Percentiles rank a stretch among this genome's conserved stretches.
These are phyloP conservation scores for Acacia pycnantha DNA, from an alignment of 331 rosid species.

Conservation along the genomic window DNA sequence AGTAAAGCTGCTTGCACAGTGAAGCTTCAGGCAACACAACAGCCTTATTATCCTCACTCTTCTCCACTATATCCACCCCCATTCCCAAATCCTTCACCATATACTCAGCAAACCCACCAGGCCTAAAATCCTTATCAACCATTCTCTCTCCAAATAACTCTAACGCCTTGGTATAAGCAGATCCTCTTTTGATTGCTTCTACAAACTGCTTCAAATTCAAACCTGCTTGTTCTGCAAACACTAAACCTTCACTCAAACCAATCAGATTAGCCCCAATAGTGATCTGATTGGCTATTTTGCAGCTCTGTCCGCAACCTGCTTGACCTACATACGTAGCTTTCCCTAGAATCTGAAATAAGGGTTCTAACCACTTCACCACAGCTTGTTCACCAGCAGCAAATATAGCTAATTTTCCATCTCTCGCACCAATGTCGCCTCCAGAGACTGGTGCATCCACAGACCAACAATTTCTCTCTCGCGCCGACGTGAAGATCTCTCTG, in stretches of 20 bases:
- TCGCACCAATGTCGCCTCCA: conserved; percentile 83
- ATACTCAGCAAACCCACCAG: conserved; percentile 74
- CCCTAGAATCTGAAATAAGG: conserved; percentile 56
- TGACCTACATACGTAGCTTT: conserved; percentile 57
- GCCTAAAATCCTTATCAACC: conserved; percentile 57
- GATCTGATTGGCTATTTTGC: conserved; percentile 85
- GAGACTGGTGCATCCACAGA: conserved; percentile 86
- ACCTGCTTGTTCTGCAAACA: conserved; percentile 75
- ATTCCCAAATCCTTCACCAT: conserved; percentile 87
- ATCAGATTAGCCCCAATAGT: conserved; percentile 51
- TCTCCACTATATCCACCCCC: conserved; percentile 69
- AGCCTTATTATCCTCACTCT: conserved; percentile 36
- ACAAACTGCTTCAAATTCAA: conserved; percentile 49
- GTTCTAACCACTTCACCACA: conserved; percentile 65
- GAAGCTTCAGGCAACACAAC: conserved; percentile 82
- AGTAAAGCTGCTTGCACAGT: conserved; percentile 59
- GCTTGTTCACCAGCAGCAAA: conserved; percentile 61
- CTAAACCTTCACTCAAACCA: conserved; percentile 79
- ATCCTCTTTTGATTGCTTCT: conserved; percentile 58
- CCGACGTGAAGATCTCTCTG: conserved; percentile 42
- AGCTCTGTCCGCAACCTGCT: conserved; percentile 77
- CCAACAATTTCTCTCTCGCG: conserved; percentile 51
- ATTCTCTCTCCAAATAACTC: conserved; percentile 77
- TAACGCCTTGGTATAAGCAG: conserved; percentile 65
- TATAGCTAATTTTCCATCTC: conserved; percentile 76